Percentiles rank a stretch among this genome's conserved stretches.
Conservation (phyloP, 306 rosid genomes). For the Psophocarpus tetragonolobus region DNA sequence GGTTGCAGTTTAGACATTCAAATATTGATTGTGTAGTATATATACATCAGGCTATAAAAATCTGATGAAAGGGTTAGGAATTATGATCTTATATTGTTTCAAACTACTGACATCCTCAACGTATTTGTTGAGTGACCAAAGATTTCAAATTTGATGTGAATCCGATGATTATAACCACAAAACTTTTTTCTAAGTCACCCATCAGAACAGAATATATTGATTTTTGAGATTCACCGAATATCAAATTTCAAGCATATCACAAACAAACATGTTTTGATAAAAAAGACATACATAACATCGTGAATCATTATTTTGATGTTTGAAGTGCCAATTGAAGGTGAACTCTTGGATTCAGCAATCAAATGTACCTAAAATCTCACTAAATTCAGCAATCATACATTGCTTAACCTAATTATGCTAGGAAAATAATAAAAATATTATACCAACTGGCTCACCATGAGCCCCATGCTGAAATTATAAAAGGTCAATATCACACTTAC, state of each 20-base stretch:
- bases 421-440: neutral
- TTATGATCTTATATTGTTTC: slow-evolving; percentile 2
- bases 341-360: neutral
- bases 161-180: neutral
- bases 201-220: neutral
- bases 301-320: neutral
- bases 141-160: slow-evolving; percentile 26
- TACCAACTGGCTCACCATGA: neutral
- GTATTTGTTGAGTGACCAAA: neutral
- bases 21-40: neutral
- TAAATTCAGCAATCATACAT: no score
- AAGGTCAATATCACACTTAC: neutral
- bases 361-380: neutral
- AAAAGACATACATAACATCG: neutral
- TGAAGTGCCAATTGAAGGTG: slow-evolving; percentile 2
- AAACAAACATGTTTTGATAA: neutral
- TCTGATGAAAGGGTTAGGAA: neutral
- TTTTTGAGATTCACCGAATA: neutral
- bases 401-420: neutral
- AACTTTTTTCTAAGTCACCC: neutral
- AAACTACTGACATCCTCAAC: neutral
- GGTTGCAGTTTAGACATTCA: neutral
- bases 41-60: neutral
- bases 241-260: neutral
- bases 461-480: slow-evolving; percentile 11